A percentile compares a stretch with the other conserved stretches of the same genome.
Conservation (phyloP, 2,329 filamentous ascomycete genomes). For the Capronia epimyces region DNA sequence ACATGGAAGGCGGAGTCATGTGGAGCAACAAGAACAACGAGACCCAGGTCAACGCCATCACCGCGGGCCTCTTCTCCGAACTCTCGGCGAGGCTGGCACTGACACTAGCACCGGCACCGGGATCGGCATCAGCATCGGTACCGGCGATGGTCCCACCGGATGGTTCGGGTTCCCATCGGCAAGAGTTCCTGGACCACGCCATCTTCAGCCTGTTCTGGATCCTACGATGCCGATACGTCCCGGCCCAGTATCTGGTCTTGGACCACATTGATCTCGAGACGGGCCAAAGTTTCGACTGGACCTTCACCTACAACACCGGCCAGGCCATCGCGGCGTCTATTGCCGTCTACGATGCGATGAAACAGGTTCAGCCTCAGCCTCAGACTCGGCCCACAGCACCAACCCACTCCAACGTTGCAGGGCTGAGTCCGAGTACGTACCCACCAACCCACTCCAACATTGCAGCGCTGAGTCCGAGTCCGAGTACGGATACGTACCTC, state of each 20-base stretch:
- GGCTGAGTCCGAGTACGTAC: too few relatives aligned
- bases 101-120: too few relatives aligned
- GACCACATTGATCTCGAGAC: conserved; percentile 18
- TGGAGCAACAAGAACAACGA: conserved; percentile 22
- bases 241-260: conserved; percentile 11
- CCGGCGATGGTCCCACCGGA: too few relatives aligned
- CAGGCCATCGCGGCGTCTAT: conserved; percentile 20
- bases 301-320: conserved; percentile 25
- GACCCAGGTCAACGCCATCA: conserved; percentile 20
- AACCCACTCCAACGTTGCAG: too few relatives aligned
- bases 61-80: conserved; percentile 21
- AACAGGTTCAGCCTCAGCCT: not conserved
- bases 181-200: conserved; percentile 6
- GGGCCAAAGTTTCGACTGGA: conserved; percentile 15
- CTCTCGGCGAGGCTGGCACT: conserved; percentile 17
- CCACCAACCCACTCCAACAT: too few relatives aligned
- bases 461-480: too few relatives aligned
- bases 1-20: conserved; percentile 23
- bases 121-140: too few relatives aligned
- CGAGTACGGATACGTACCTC: conserved; percentile 9
- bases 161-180: too few relatives aligned
- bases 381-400: too few relatives aligned
- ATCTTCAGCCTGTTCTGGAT: conserved; percentile 17
- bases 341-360: conserved; percentile 17
- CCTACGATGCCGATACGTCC: conserved; percentile 11